These are phyloP conservation scores for Hypoxylon crocopeplum DNA, from an alignment of 495 filamentous ascomycete genomes.

Conservation along the genomic window DNA sequence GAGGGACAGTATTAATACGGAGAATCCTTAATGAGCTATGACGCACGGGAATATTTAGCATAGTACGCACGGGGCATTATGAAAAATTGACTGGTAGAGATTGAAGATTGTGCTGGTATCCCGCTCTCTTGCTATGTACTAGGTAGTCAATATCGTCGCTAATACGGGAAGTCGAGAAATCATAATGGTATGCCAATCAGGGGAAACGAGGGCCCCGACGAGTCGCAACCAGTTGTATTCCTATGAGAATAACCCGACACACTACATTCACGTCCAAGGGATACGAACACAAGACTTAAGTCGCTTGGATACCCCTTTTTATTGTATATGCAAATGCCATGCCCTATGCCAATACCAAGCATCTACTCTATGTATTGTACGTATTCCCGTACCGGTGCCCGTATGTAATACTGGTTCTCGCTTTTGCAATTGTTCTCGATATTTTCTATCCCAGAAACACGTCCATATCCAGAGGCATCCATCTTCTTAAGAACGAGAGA, in stretches of 20 bases:
- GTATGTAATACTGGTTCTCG: background rate
- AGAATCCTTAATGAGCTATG: background rate
- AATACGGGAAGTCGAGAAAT: too few species aligned
- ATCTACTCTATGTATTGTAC: constrained; percentile 19
- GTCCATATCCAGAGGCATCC: background rate
- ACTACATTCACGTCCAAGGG: background rate
- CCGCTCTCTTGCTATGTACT: too few species aligned
- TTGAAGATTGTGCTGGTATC: too few species aligned
- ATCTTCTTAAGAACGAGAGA: constrained; percentile 1
- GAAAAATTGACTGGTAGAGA: background rate
- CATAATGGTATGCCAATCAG: too few species aligned
- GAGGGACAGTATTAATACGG: constrained; percentile 60
- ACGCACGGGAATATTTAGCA: too few species aligned
- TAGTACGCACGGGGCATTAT: background rate
- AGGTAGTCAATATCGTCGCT: too few species aligned
- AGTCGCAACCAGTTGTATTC: too few species aligned
- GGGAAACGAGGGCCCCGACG: too few species aligned
- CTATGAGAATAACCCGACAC: too few species aligned
- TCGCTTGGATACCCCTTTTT: background rate
- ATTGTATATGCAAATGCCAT: constrained; percentile 6
- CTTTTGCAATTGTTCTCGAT: constrained; percentile 9
- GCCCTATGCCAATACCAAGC: constrained; percentile 9
- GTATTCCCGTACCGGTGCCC: background rate
- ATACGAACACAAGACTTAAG: background rate
- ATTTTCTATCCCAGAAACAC: constrained; percentile 1